Base-by-base conservation (phyloP, 2,329 filamentous ascomycete genomes). In the Elsinoe necatrix region DNA sequence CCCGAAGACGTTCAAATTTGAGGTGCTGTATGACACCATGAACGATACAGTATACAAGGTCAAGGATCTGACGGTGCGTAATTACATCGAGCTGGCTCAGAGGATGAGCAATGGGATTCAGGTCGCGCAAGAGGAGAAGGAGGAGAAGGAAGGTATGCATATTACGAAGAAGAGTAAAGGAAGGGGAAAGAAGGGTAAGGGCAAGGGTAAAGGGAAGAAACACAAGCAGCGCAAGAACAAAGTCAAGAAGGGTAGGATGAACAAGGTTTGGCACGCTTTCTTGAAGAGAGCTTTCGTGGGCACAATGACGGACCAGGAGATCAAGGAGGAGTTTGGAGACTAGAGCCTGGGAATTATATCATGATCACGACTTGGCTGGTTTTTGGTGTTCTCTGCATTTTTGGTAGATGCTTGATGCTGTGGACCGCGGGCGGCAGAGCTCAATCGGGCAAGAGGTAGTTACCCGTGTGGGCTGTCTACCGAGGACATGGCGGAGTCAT, bases 11-110 rank as follows among this genome's bases (percentile, higher is more conserved):
- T 89, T 96, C 69, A 68, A 76, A 14, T 97, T 82, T 66, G 80
- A 95, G 67, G 76, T 95, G 50, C 89, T 95, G 69, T 98, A 98
- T 69, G 84, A 84, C 68, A 97, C 91, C 0, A 85, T 82, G 56
- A 80, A 84, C 20, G 90, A 97, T 68, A 72, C 82, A 58, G 70
- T 85, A 1, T 96, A 91, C 68, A 80, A 81, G 59, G 71, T 96
- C 63, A 77, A 81, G 42, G 92, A 97, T 70, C 73, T 98, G 69
- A 97, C 92, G 0, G 87, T 96, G 54, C 79, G 81, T 60, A 95
- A 83, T 67, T 87, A 87, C 67, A 74, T 97, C 43, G 80, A 87
- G 59, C 77, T 97, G 48, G 93, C 93, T 9, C 81, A 85, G 61
- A 79, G 85, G 56, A 95, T 97, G 65, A 87, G 86, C 20, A 20